Base-by-base conservation (phyloP, 306 rosid genomes). In the Gastrolobium villosum region DNA sequence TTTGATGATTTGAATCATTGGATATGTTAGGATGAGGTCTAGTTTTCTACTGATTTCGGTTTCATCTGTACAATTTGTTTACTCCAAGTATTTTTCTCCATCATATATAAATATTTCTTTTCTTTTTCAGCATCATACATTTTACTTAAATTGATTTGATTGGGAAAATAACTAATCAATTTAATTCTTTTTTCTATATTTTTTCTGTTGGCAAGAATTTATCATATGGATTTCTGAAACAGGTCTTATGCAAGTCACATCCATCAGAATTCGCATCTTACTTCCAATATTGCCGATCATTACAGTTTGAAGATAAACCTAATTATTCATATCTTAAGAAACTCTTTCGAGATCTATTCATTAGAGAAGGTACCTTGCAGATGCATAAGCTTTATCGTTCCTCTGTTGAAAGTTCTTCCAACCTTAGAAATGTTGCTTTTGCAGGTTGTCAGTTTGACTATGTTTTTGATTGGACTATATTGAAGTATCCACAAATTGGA, bases 401-500 rank as follows among this genome's bases (percentile, higher is more conserved):
- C 52, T 72, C 26, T 9, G 15, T 62, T 10, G 39, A 36, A 80
- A 57, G 1, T 20, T 20, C 26, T 20, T 20, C 26, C 26, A 20
- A 20, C 26, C 26, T 20, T 20, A 20, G 26, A 20, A 20, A 39
- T 62, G 55, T 72, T 68, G 14, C 67, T 37, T 83, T 86, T 36
- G 67, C 94, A 95, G 99, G 98, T n/a, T 92, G 88, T 83, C 99
- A 95, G 78, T 95, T 93, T 89, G 99, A 95, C 86, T 95, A 95
- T 79, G 93, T 92, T 63, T 95, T 92, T 85, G 99, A 95, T 79
- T 95, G 99, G 99, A 95, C 99, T 54, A 86, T 89, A 70, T 82
- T 95, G 89, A 92, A 95, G 82, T 91, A 95, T 84, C 98, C 98
- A 3, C 99, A 91, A 81, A 90, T 91, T 66, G 99, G 97, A 79